These are phyloP conservation scores for Polytrichum formosum DNA, from an alignment of 225 moss, liverwort and hornwort genomes.

Conservation along the genomic window DNA sequence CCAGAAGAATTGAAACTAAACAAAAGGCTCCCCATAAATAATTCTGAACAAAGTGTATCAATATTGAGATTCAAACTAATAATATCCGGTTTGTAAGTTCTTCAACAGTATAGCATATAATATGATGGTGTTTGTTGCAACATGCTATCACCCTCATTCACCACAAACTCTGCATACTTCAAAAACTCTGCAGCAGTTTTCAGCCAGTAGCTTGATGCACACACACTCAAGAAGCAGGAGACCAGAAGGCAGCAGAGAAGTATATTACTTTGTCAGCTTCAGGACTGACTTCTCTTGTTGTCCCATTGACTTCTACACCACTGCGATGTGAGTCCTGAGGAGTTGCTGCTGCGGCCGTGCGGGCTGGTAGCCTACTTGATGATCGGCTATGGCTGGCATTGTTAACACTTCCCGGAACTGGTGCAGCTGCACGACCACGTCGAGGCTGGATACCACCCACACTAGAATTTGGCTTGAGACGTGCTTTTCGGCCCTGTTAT, in stretches of 20 bases:
- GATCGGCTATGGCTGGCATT: conserved; percentile 19
- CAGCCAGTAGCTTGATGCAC: background rate
- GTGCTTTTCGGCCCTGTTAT: conserved; percentile 47
- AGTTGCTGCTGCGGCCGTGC: background rate
- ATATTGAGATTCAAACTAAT: too few species aligned
- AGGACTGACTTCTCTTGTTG: conserved; percentile 18
- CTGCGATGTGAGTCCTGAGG: conserved; percentile 27
- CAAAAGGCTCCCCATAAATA: too few species aligned
- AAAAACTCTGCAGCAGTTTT: background rate
- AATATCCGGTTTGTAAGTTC: too few species aligned
- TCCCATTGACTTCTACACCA: conserved; percentile 23
- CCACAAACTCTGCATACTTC: background rate
- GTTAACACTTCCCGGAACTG: conserved; percentile 16
- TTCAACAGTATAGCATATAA: too few species aligned
- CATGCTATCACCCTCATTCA: background rate
- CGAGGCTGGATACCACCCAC: conserved; percentile 28
- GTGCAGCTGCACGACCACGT: conserved; percentile 30
- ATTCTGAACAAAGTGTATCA: too few species aligned
- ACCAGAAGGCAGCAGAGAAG: background rate
- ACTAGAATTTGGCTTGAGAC: conserved; percentile 34
- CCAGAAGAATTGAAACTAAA: too few species aligned
- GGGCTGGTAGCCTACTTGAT: conserved; percentile 19
- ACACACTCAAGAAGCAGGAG: background rate
- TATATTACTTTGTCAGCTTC: conserved; percentile 32
- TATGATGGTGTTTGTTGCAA: background rate